Conservation (phyloP, 2,329 filamentous ascomycete species). For the Phialocephala sp. region DNA sequence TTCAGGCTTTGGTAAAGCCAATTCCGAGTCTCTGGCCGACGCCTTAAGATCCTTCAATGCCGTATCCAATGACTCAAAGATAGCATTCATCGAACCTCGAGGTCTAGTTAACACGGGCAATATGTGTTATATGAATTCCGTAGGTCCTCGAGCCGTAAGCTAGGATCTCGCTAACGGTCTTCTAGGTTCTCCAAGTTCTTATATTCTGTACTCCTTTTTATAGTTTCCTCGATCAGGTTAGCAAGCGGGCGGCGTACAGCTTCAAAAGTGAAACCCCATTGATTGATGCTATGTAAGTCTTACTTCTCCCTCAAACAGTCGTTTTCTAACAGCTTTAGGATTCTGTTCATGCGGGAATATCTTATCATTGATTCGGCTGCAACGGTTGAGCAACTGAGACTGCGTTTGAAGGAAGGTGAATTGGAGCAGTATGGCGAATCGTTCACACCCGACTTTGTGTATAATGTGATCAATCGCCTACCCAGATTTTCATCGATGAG, state of each 20-base stretch:
- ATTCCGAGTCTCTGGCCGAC: slow-evolving; percentile 72
- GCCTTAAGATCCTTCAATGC: slow-evolving; percentile 75
- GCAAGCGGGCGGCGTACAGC: slow-evolving; percentile 82
- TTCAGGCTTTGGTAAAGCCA: slow-evolving; percentile 51
- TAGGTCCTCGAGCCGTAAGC: slow-evolving; percentile 54
- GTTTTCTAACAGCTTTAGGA: slow-evolving; percentile 57
- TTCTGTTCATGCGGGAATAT: slow-evolving; percentile 96
- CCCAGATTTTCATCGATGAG: slow-evolving; percentile 92
- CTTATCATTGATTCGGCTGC: slow-evolving; percentile 80
- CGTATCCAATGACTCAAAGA: slow-evolving; percentile 60
- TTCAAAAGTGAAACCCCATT: slow-evolving; percentile 96
- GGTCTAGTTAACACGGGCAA: slow-evolving; percentile 97
- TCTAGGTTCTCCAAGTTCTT: slow-evolving; percentile 89
- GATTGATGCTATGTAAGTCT: slow-evolving; percentile 87
- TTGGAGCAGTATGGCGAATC: slow-evolving; percentile 89
- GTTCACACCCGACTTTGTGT: slow-evolving; percentile 93
- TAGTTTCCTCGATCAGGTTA: slow-evolving; percentile 86
- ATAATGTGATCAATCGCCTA: slow-evolving; percentile 86
- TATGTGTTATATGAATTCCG: slow-evolving; percentile 99
- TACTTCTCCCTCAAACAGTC: background rate
- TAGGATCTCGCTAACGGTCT: slow-evolving; percentile 43
- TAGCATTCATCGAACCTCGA: slow-evolving; percentile 87
- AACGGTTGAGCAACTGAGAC: slow-evolving; percentile 74
- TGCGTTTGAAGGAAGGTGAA: slow-evolving; percentile 79
- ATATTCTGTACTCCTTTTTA: slow-evolving; percentile 95